Percentiles rank a stretch among this genome's conserved stretches.
Conservation (phyloP, 1,284 basidiomycete genomes). For the Fistulinella cinereoalba region DNA sequence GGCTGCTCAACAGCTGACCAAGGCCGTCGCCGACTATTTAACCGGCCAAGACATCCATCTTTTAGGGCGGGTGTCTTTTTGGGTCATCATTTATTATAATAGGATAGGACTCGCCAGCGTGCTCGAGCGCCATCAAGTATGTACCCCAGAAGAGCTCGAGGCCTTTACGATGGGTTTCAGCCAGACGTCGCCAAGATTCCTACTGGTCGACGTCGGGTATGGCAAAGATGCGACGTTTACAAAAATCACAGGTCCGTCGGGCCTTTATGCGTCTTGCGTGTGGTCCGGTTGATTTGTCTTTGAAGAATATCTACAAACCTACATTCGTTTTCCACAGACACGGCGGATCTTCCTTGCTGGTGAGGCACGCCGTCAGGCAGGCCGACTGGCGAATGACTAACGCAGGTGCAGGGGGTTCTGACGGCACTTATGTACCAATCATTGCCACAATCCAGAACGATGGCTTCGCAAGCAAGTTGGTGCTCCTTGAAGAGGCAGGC, state of each 20-base stretch:
- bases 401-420: conserved; percentile 36
- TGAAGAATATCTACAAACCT: conserved; percentile 74
- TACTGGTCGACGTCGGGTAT: conserved; percentile 68
- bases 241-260: conserved; percentile 67
- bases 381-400: conserved; percentile 4
- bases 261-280: not conserved
- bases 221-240: conserved; percentile 60
- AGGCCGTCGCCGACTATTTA: conserved; percentile 62
- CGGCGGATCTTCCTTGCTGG: conserved; percentile 70
- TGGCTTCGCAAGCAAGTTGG: conserved; percentile 63
- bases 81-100: conserved; percentile 70
- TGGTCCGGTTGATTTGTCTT: conserved; percentile 3
- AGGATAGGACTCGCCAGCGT: conserved; percentile 51
- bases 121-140: conserved; percentile 51
- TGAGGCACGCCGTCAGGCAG: conserved; percentile 27
- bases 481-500: conserved; percentile 52
- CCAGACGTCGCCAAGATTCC: conserved; percentile 65
- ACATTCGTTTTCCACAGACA: conserved; percentile 70
- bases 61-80: conserved; percentile 62
- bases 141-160: conserved; percentile 62
- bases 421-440: conserved; percentile 45
- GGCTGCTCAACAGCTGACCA: conserved; percentile 65
- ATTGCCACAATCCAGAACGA: conserved; percentile 56
- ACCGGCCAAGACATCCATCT: conserved; percentile 54
- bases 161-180: conserved; percentile 68